Base-by-base conservation (phyloP, 345 rosid species). In the Leavenworthia alabamica region DNA sequence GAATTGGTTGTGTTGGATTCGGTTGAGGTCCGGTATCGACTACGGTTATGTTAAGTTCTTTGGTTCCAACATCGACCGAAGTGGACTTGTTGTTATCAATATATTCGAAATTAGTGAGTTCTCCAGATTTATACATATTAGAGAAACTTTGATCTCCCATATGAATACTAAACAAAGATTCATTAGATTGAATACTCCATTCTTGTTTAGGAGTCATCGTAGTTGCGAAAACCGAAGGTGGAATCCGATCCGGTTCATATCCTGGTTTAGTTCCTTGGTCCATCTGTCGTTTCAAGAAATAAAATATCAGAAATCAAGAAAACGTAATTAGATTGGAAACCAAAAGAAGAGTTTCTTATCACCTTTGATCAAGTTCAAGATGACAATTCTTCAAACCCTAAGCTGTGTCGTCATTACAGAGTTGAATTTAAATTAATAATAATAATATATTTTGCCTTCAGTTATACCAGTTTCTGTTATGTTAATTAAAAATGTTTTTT, bases 171-270 rank as follows among this genome's bases (percentile, higher is more conserved):
- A 89, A 93, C 67, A 93, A 71, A 2, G 98, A 88, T 60, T 93
- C 97, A 12, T 82, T 93, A 0, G 99, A 93, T 28, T 91, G 83
- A 0, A 68, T 71, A 12, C 99, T 93, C 99, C 99, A 89, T 0
- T 89, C 99, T 65, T 49, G 62, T 14, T 78, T 77, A 20, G 71
- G 45, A 4, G 82, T 13, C n/a, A 94, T 64, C 24, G 71, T 77
- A 7, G 67, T 20, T 3, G 74, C 36, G 23, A 93, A 89, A 66
- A 89, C 36, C 6, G 94, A 51, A 2, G 79, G 66, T 1, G 99
- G 91, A 56, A 93, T 85, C 33, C 97, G 77, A 29, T 72, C 78
- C 0, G 82, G 86, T 45, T 81, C 94, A 40, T 82, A 82, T 2
- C 82, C 83, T 3, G 64, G 32, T 44, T 68, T 70, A 16, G 46